Percentiles rank a stretch among this genome's conserved stretches.
phyloP scores from a whole-genome alignment of 2,329 filamentous ascomycete genomes.

The Bretziella fagacearum region DNA sequence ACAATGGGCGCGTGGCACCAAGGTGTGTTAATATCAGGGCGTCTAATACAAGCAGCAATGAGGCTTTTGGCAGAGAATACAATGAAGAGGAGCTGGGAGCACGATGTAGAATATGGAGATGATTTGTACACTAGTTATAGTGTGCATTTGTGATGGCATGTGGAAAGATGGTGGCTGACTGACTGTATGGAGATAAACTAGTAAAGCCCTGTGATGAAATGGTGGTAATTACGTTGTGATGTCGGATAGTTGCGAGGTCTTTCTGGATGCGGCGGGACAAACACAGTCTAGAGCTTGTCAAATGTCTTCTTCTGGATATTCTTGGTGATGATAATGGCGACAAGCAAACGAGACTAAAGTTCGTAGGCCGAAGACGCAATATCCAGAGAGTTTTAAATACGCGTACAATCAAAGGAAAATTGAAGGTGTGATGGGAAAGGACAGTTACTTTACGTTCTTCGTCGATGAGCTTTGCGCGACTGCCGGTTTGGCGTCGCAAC shows the following conservation, averaged over 20 bases:
- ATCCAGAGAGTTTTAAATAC: no score
- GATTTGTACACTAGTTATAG: neutral
- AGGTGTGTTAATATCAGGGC: neutral
- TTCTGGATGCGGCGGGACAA: neutral
- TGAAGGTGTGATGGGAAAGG: neutral
- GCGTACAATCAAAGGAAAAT: no score
- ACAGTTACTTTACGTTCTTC: neutral
- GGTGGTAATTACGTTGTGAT: neutral
- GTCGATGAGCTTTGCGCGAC: neutral
- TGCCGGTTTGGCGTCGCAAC: neutral
- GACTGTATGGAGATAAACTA: neutral
- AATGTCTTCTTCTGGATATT: no score
- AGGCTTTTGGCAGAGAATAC: neutral
- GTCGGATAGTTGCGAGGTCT: neutral
- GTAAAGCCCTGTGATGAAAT: neutral
- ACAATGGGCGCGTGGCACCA: neutral
- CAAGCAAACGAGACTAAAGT: neutral
- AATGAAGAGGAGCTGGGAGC: neutral
- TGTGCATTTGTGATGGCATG: neutral
- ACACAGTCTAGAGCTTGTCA: neutral
- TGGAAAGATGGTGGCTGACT: neutral
- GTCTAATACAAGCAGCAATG: neutral
- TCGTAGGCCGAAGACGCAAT: neutral
- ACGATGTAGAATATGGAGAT: neutral
- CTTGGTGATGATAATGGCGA: neutral